Evolutionary conservation across 768 basidiomycete genomes (phyloP), one percentile per base, ranked within the genome.

Genomic region (Daedaleopsis sinensis): DNA sequence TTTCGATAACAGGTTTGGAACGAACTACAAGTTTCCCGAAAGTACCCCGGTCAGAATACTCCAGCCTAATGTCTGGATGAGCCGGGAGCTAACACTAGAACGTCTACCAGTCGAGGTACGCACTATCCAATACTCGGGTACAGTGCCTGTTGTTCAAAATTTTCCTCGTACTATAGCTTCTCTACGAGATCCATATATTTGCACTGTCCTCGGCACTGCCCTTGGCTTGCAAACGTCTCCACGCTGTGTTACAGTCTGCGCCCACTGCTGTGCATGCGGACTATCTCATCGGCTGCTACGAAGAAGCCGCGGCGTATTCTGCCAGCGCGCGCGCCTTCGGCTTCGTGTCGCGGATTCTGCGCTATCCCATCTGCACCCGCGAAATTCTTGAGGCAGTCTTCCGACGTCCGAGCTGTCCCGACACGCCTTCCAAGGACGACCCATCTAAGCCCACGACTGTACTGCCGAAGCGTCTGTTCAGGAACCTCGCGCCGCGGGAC

Each of bases 151-250:
- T 32, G 27, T 18, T 42, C 39, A 42, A 42, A 11, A 27, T 27
- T 23, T 32, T 42, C 12, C 21, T 11, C n/a, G n/a, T n/a, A 42
- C 12, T 44, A 1, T 46, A 96, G 94, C 80, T 98, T 10, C 73
- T 96, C 0, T 88, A 90, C 66, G 85, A 94, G 58, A 81, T 96
- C 15, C 90, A 94, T 65, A 80, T 91, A 18, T 79, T 79, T 64
- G 86, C 93, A 0, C 75, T 85, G 7, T 93, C 91, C 3, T 78
- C 83, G 18, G 67, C 76, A 38, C 76, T 97, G 9, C 93, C 93
- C 0, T 73, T 74, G 53, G 76, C 83, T 36, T 90, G 83, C 63
- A 82, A 74, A 61, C 72, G 78, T 42, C 71, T 95, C 19, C 71
- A 84, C 62, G 44, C 70, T 15, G 76, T 89, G 15, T 90, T 89